phyloP scores from a whole-genome alignment of 176 grass and related monocot genomes.

The Puya raimondii region DNA sequence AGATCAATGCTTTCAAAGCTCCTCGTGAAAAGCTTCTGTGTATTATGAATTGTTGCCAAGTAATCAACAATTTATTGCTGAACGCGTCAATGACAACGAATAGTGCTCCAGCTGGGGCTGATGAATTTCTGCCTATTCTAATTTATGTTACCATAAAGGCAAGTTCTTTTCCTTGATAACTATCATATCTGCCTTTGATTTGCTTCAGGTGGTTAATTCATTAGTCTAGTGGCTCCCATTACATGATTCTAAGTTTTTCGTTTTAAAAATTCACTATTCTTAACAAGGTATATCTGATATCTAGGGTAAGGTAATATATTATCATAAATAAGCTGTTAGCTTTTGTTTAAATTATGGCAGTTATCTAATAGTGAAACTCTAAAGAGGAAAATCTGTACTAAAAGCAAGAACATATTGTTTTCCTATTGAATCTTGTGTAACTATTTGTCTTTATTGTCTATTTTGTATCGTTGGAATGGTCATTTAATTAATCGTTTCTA shows the following conservation, averaged over 20 bases:
- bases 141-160: constrained; percentile 92
- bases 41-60: constrained; percentile 83
- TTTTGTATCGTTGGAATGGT: too few relatives aligned
- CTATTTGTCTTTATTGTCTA: background rate
- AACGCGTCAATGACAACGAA: constrained; percentile 69
- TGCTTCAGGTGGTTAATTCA: background rate
- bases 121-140: constrained; percentile 94
- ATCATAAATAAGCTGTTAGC: background rate
- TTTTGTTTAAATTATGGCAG: background rate
- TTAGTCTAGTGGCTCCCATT: background rate
- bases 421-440: background rate
- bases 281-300: background rate
- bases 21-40: constrained; percentile 80
- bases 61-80: constrained; percentile 91
- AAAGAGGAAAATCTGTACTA: background rate
- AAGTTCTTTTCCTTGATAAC: constrained; percentile 22
- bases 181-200: constrained; percentile 19
- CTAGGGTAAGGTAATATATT: background rate
- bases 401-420: constrained; percentile 3
- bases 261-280: background rate
- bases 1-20: constrained; percentile 77
- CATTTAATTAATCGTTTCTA: too few relatives aligned
- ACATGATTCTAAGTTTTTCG: background rate
- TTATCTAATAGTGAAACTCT: background rate
- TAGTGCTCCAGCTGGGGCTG: constrained; percentile 57